Base-by-base conservation (phyloP, 1,139 yeast species). In the Geotrichum macrosporum region DNA sequence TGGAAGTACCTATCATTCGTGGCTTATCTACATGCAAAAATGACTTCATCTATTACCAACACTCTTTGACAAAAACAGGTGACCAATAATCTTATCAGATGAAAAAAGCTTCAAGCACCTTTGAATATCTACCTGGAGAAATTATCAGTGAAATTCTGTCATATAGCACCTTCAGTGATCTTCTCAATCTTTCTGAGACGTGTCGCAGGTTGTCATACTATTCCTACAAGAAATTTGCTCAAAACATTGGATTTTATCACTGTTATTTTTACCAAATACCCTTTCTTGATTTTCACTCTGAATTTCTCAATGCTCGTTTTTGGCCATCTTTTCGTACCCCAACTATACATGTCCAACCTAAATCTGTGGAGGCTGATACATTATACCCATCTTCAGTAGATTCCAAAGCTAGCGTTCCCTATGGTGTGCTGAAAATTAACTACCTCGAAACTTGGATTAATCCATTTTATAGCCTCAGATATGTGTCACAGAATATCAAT, bases 251-350 rank as follows among this genome's bases (percentile, higher is more conserved):
- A 19, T 37, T 37, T 18, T 37, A 37, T 19, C 41, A 37, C 18
- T 37, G 41, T 24, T 37, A 37, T 19, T 27, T 19, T 29, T n/a
- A 37, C 19, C 22, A 37, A 18, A 37, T 37, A 16, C 27, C 27
- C 4, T 27, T 37, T 9, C 26, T 26, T 10, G 31, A 35, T 4
- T 18, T 10, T 71, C n/a, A n/a, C n/a, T 72, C 48, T 88, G 65
- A 0, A 96, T 95, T 59, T 80, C 84, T 58, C 86, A 86, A 36
- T 92, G 81, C 61, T 89, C 97, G 38, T 73, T 77, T 58, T 81
- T 78, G 34, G 81, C 77, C 52, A 89, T 74, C 1, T 95, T 95
- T 62, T 89, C 89, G 35, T 84, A 71, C 65, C 87, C 92, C 54
- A 92, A 72, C 39, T 37, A 18, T 37, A 6, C 41, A 37, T 20